Evolutionary conservation across 2,329 filamentous ascomycete species (phyloP).

Genomic region (Colletotrichum gigasporum): DNA sequence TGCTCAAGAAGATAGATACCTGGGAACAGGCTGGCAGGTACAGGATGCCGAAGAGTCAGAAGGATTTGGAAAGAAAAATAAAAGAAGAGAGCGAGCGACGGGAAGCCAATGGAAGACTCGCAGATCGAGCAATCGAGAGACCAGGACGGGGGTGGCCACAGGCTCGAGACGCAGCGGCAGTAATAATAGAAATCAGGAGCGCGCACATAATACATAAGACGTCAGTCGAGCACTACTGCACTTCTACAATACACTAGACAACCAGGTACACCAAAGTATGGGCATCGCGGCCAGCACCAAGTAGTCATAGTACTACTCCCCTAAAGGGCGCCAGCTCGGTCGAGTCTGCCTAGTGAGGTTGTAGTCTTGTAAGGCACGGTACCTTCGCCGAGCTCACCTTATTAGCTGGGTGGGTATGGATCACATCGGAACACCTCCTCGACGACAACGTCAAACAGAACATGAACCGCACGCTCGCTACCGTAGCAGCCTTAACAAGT

Average conservation of each 20-base stretch:
- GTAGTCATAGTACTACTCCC: conserved; percentile 1
- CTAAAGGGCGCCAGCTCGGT: no score
- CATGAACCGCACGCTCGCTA: background rate
- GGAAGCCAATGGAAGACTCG: background rate
- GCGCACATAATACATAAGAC: conserved; percentile 4
- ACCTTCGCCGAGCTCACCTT: no score
- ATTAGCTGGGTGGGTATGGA: no score
- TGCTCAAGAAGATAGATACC: background rate
- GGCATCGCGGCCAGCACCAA: background rate
- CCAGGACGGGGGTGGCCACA: background rate
- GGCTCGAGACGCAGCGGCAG: background rate
- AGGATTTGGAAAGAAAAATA: background rate
- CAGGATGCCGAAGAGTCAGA: background rate
- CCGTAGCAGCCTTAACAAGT: background rate
- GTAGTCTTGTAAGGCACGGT: no score
- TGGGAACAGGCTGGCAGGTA: background rate
- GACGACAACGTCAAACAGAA: background rate
- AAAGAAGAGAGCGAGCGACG: background rate
- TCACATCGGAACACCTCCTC: no score
- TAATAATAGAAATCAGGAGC: conserved; percentile 29
- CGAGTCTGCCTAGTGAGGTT: no score
- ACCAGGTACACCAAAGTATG: background rate
- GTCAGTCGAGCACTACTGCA: no score
- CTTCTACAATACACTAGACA: no score
- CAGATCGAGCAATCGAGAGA: conserved; percentile 18